Evolutionary conservation across 1,284 basidiomycete species (phyloP), one percentile per base, ranked within the genome.

Genomic region (Heimioporus punctisporus): DNA sequence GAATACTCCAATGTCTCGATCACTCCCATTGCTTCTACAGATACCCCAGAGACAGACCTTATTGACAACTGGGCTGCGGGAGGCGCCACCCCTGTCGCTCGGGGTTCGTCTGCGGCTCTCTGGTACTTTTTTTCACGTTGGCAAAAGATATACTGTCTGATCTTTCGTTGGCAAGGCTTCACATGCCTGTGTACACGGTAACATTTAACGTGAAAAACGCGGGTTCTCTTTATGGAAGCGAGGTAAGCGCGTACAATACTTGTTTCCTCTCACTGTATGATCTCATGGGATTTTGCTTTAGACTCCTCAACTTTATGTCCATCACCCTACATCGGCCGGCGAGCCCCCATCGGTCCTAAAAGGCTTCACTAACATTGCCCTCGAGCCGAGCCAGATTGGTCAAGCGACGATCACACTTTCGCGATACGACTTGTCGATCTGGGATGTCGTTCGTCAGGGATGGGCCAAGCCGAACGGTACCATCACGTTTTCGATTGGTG

Each of bases 301-400:
- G 81, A 77, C 82, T n/a, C 83, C 85, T 3, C 87, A 89, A 68
- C 67, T 90, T 7, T 90, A 90, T 66, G 51, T 88, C 15, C 77
- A 83, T 61, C 81, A 83, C 64, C 84, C 85, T 0, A 52, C 75
- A 0, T 82, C 79, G 1, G 75, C 85, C 3, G 75, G 75, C 19
- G 81, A 85, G 55, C 85, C 87, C 3, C 88, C 88, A 0, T 79
- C 78, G 11, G 63, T 88, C 48, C 72, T 90, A 31, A 83, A 80
- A 62, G 88, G 88, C 6, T 90, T 90, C 70, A 83, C 81, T n/a
- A 74, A 85, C 56, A 69, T 85, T 12, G 76, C 76, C 25, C 60
- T 88, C 1, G 55, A 63, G 0, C 75, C 84, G 3, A 82, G 81
- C 0, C 67, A 83, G 57, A 78, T 71, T 15, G 69, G 66, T 54